phyloP scores from a whole-genome alignment of 192 early-diverging fungal species.

The Allomyces macrogynus region DNA sequence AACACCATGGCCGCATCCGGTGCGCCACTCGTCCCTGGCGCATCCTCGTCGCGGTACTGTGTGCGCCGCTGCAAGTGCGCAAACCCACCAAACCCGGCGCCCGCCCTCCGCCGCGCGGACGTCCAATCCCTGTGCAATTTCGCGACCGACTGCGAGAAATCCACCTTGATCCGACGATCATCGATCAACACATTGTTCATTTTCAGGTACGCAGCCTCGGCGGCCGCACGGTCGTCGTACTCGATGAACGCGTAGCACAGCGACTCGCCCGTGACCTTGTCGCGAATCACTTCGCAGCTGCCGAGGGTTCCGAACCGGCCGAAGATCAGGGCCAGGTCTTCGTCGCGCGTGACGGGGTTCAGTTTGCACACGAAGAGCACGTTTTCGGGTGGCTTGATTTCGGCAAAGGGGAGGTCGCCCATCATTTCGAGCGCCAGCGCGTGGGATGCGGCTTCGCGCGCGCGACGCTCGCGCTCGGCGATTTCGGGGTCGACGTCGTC shows the following conservation, averaged over 20 bases:
- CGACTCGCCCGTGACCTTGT: slow-evolving; percentile 58
- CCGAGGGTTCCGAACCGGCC: slow-evolving; percentile 69
- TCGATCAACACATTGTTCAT: slow-evolving; percentile 95
- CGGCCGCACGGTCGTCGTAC: slow-evolving; percentile 65
- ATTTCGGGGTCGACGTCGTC: slow-evolving; percentile 36
- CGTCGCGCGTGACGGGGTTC: slow-evolving; percentile 71
- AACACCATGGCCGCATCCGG: not conserved
- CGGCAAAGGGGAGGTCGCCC: slow-evolving; percentile 89
- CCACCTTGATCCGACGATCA: slow-evolving; percentile 86
- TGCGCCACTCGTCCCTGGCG: slow-evolving; percentile 25
- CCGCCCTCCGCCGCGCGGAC: slow-evolving; percentile 17
- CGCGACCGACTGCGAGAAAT: slow-evolving; percentile 91
- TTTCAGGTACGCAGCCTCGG: slow-evolving; percentile 86
- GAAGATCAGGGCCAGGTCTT: slow-evolving; percentile 84
- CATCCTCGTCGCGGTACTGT: slow-evolving; percentile 26
- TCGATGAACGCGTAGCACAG: slow-evolving; percentile 93
- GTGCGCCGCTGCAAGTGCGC: slow-evolving; percentile 26
- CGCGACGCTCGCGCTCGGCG: slow-evolving; percentile 39
- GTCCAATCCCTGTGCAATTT: slow-evolving; percentile 66
- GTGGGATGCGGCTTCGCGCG: slow-evolving; percentile 55
- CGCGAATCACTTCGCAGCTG: slow-evolving; percentile 81
- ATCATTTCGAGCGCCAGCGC: slow-evolving; percentile 95
- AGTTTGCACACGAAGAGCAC: slow-evolving; percentile 90
- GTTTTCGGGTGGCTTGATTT: slow-evolving; percentile 91
- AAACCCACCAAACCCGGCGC: slow-evolving; percentile 19